These are phyloP conservation scores for Knufia fluminis DNA, from an alignment of 2,329 filamentous ascomycete genomes.

Conservation along the genomic window DNA sequence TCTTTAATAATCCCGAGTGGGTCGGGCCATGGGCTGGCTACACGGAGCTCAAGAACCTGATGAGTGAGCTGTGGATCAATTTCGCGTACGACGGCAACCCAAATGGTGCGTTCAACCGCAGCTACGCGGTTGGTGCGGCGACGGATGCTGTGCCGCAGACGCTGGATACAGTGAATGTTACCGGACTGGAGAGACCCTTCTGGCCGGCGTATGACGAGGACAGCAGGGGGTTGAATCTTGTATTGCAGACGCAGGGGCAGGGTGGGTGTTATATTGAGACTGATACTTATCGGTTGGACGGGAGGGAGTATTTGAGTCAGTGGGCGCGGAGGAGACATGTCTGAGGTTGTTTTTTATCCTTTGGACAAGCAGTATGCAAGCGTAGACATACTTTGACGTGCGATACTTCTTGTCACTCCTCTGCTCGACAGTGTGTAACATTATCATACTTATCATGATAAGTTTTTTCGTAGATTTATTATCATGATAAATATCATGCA, in stretches of 20 bases:
- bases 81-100: constrained; percentile 41
- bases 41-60: constrained; percentile 35
- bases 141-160: constrained; percentile 7
- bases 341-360: not conserved
- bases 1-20: constrained; percentile 42
- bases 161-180: constrained; percentile 10
- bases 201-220: constrained; percentile 39
- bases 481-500: too few relatives aligned
- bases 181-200: constrained; percentile 13
- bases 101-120: constrained; percentile 25
- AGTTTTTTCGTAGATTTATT: too few relatives aligned
- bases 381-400: constrained; percentile 17
- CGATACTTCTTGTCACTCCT: not conserved
- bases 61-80: constrained; percentile 43
- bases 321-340: constrained; percentile 5
- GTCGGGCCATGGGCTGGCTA: constrained; percentile 33
- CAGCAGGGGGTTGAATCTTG: constrained; percentile 33
- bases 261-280: constrained; percentile 31
- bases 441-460: too few relatives aligned
- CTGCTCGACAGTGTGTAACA: constrained; percentile 26
- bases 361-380: not conserved
- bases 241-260: constrained; percentile 42
- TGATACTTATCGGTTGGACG: constrained; percentile 38
- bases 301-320: constrained; percentile 24
- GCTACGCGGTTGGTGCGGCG: constrained; percentile 14